phyloP scores from a whole-genome alignment of 805 yeast genomes.

The Yamadazyma endophytica region DNA sequence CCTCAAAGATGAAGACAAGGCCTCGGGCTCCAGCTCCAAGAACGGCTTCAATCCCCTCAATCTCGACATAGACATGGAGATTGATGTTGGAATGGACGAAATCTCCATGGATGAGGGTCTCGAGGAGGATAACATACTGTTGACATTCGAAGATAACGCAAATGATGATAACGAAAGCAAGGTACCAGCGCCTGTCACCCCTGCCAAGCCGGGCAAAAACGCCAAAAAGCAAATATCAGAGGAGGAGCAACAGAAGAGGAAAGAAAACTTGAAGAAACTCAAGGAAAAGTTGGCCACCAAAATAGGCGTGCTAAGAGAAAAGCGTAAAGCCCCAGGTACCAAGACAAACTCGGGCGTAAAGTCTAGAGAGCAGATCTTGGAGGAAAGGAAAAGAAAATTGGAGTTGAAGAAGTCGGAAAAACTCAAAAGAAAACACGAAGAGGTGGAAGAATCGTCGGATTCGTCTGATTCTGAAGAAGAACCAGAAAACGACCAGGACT shows the following conservation, averaged over 20 bases:
- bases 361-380: conserved; percentile 76
- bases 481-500: conserved; percentile 25
- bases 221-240: conserved; percentile 28
- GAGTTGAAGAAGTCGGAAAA: conserved; percentile 43
- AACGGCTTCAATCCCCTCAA: conserved; percentile 8
- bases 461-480: conserved; percentile 28
- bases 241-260: conserved; percentile 47
- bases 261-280: conserved; percentile 59
- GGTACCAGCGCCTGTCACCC: conserved; percentile 2
- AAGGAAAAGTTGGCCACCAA: conserved; percentile 76
- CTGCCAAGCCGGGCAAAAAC: conserved; percentile 8
- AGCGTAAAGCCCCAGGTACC: conserved; percentile 90
- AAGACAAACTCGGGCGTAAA: conserved; percentile 76
- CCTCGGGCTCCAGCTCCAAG: no score
- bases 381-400: conserved; percentile 52
- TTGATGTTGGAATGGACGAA: conserved; percentile 59
- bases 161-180: not conserved
- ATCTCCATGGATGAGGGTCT: no score
- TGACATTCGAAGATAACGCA: no score
- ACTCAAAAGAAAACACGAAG: conserved; percentile 40
- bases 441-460: conserved; percentile 36
- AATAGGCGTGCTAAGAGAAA: conserved; percentile 65
- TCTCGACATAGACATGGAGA: conserved; percentile 37
- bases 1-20: conserved; percentile 15
- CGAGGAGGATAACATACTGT: no score